Evolutionary conservation across 768 basidiomycete species (phyloP).

Genomic region (Mycena chlorophos): DNA sequence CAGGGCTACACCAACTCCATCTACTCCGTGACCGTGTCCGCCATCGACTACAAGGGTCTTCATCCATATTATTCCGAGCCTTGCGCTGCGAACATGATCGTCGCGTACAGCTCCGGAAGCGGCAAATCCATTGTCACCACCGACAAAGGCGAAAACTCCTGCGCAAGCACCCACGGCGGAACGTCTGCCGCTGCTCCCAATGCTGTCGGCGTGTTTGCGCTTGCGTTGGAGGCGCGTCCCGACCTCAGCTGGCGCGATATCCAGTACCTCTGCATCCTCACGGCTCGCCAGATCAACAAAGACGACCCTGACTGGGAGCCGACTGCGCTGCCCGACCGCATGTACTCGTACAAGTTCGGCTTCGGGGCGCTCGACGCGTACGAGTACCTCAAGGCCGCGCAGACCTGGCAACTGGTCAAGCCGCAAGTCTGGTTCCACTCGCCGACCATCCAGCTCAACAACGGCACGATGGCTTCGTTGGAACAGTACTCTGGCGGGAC

Average conservation of each 20-base stretch:
- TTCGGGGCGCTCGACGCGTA: conserved; percentile 88
- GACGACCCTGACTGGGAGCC: conserved; percentile 72
- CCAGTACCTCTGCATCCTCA: conserved; percentile 55
- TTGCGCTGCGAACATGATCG: conserved; percentile 97
- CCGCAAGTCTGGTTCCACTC: conserved; percentile 91
- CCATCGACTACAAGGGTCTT: conserved; percentile 86
- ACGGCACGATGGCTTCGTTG: conserved; percentile 55
- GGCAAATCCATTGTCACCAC: conserved; percentile 96
- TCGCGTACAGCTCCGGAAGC: conserved; percentile 93
- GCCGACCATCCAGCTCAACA: conserved; percentile 64
- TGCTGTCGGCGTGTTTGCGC: conserved; percentile 89
- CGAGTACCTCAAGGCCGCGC: conserved; percentile 75
- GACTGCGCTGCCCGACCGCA: conserved; percentile 56
- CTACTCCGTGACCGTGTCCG: conserved; percentile 94
- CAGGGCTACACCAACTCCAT: conserved; percentile 99
- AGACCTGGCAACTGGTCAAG: conserved; percentile 84
- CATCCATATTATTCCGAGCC: conserved; percentile 97
- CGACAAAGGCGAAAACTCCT: conserved; percentile 83
- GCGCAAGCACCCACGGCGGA: conserved; percentile 84
- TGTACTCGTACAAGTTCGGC: conserved; percentile 82
- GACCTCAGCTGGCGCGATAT: conserved; percentile 56
- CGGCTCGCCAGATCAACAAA: conserved; percentile 60
- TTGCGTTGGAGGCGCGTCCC: conserved; percentile 85
- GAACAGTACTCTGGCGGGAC: conserved; percentile 63
- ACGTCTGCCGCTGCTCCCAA: conserved; percentile 98